A percentile compares a stretch with the other conserved stretches of the same genome.
Evolutionary conservation across 2,329 filamentous ascomycete genomes (phyloP).

Genomic region (Mollisiaceae sp.): DNA sequence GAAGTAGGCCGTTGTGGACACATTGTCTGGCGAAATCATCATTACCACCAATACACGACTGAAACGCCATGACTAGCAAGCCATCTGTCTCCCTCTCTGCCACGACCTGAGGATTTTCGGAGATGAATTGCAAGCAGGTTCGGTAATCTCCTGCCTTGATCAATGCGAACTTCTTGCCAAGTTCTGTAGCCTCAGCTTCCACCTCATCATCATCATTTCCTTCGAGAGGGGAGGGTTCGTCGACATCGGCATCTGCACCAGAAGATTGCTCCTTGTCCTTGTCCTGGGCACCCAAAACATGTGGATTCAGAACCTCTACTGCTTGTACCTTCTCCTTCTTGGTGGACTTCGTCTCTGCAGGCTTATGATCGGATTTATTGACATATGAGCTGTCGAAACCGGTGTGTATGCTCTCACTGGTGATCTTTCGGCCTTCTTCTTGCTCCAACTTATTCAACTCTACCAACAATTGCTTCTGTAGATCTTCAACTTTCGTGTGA

Average conservation of each 20-base stretch:
- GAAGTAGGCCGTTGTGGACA: constrained; percentile 88
- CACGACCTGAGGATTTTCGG: constrained; percentile 77
- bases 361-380: constrained; percentile 54
- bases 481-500: constrained; percentile 73
- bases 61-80: constrained; percentile 88
- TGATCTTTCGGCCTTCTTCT: constrained; percentile 88
- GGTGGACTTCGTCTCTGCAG: constrained; percentile 38
- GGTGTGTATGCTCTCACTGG: constrained; percentile 84
- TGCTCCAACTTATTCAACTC: constrained; percentile 84
- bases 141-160: constrained; percentile 79
- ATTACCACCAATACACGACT: constrained; percentile 77
- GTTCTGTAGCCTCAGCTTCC: constrained; percentile 74
- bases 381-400: constrained; percentile 91
- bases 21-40: constrained; percentile 81
- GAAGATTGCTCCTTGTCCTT: constrained; percentile 54
- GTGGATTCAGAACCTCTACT: constrained; percentile 80
- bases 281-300: constrained; percentile 48
- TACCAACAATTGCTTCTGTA: constrained; percentile 75
- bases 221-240: constrained; percentile 52
- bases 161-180: constrained; percentile 80
- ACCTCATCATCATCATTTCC: constrained; percentile 65
- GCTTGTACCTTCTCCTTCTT: constrained; percentile 55
- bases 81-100: constrained; percentile 89
- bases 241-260: constrained; percentile 65
- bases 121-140: constrained; percentile 76